Conservation (phyloP, 805 yeast genomes). For the Starmera amethionina region DNA sequence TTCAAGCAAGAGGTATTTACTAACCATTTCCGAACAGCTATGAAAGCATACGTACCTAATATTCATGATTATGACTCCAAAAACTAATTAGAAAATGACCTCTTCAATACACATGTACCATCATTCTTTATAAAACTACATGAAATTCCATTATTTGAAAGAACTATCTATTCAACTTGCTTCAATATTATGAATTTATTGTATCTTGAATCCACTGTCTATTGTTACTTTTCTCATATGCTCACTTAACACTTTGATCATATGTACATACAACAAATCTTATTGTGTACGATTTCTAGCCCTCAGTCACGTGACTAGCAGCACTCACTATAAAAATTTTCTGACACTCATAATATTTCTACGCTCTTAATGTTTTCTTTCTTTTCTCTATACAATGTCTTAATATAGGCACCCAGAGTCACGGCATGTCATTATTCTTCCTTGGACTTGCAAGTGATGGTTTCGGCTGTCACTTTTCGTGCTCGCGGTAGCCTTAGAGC, state of each 20-base stretch:
- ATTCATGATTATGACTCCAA: constrained; percentile 48
- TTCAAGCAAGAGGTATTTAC: too few species aligned
- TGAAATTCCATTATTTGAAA: too few species aligned
- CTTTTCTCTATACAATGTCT: constrained; percentile 17
- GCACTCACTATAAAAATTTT: too few species aligned
- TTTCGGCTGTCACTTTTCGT: constrained; percentile 37
- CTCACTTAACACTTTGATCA: too few species aligned
- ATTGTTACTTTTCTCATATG: background rate
- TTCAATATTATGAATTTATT: too few species aligned
- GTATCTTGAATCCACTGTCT: background rate
- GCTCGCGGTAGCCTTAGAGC: constrained; percentile 93
- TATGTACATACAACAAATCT: too few species aligned
- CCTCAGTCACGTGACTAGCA: background rate
- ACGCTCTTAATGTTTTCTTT: background rate
- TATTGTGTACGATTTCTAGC: background rate
- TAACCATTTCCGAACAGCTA: constrained; percentile 18
- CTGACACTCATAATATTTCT: background rate
- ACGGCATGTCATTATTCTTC: constrained; percentile 28
- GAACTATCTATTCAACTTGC: too few species aligned
- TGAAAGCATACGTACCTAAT: constrained; percentile 47
- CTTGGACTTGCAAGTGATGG: constrained; percentile 21
- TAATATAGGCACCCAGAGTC: constrained; percentile 69
- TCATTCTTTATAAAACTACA: too few species aligned
- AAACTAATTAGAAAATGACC: constrained; percentile 8
- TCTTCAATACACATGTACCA: background rate